Evolutionary conservation across 202 grass and related monocot species (phyloP), one percentile per base, ranked within the genome.

Genomic region (Cymbopogon flexuosus): DNA sequence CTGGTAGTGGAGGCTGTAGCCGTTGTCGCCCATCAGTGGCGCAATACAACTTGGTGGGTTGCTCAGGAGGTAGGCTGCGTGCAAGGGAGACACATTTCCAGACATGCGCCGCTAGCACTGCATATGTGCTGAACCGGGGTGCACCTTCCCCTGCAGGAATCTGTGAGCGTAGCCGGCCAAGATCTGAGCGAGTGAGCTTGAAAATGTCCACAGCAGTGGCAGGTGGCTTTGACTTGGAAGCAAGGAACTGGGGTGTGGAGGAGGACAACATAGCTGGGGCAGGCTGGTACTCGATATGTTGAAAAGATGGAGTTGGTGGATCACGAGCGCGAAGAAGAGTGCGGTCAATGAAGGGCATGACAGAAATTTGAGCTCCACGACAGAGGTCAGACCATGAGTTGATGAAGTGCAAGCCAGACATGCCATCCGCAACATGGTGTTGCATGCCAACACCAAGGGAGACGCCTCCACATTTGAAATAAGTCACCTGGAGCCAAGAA

Each of bases 371-470:
- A 79, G 42, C 52, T 57, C 94, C 91, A 40, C 89, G 89, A 46
- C 91, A 80, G 40, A 94, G 33, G 58, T 97, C 87, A 22, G 94
- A 91, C 94, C 94, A 97, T 2, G 94, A 92, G 87, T 97, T 97
- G 35, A 97, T 93, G 78, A 97, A 93, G 60, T 92, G 94, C 60
- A 97, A 73, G 5, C 89, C 94, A 18, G 94, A 97, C 87, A 90
- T 88, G 61, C 94, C 94, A 18, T 97, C 94, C 0, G 91, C 94
- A 0, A 76, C 91, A 62, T 97, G 91, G 80, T 97, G 94, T 73
- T 97, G 94, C 91, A 97, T 88, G 15, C 94, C 94, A 18, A 97
- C 94, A 40, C 94, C 94, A 70, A 97, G 81, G 40, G 91, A 91
- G 27, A 88, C 83, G 0, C 91, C 94, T 60, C 94, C 91, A 40